Base-by-base conservation (phyloP, 202 grass and related monocot species). In the Dendrocalamus latiflorus region DNA sequence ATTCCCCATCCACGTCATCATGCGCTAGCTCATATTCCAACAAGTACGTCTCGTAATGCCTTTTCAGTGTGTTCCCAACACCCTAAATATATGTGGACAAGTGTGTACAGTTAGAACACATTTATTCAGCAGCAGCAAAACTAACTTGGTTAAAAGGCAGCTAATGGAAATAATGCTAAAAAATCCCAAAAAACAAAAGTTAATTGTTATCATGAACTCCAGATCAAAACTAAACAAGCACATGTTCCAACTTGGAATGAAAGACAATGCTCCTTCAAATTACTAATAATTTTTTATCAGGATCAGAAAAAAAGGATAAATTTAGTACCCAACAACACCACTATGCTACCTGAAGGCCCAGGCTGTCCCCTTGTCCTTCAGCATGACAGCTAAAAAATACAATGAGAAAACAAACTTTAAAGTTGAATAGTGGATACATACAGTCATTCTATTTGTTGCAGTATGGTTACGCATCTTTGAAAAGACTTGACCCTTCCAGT, bases 21-120 rank as follows among this genome's bases (percentile, higher is more conserved):
- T n/a, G n/a, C n/a, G n/a, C n/a, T 44, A 98, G 72, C 81, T 98
- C 95, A 82, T 98, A 98, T 59, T 98, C 95, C 91, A 98, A 77
- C 45, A 98, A 91, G 43, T 98, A 98, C 0, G 95, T 98, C 70
- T 98, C 92, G 18, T 98, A 98, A 65, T 98, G 95, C 44, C 95
- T 89, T 84, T 98, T 98, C 74, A 98, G 50, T 65, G 95, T 98
- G 84, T 98, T 98, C n/a, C 95, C 95, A 49, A 95, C 95, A 69
- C 95, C 95, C 95, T 98, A 79, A 49, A 84, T 75, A 64, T 65
- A 51, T 14, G 48, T 24, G 77, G 36, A 63, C 45, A 51, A 85
- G 34, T 13, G 58, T 48, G 44, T 21, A 75, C 10, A 22, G 25
- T 78, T 53, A 83, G 78, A 75, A 57, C 22, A 70, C 7, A 22